phyloP scores from a whole-genome alignment of 805 yeast genomes.

The Scheffersomyces lignosus region DNA sequence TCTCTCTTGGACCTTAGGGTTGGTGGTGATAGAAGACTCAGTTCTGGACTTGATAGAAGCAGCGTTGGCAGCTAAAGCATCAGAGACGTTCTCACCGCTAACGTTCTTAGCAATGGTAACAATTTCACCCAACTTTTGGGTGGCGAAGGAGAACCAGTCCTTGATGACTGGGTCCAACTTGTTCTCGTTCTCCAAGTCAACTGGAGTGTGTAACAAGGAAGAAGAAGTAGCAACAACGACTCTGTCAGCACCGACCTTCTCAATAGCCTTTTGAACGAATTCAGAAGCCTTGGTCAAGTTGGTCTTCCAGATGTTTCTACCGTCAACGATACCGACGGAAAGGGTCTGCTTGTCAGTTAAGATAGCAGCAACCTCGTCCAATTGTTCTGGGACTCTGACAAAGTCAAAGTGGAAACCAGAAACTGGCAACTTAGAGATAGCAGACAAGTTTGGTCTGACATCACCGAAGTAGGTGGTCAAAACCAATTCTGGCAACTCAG shows the following conservation, averaged over 20 bases:
- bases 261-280: slow-evolving; percentile 78
- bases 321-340: slow-evolving; percentile 97
- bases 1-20: slow-evolving; percentile 86
- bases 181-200: slow-evolving; percentile 88
- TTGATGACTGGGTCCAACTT: slow-evolving; percentile 88
- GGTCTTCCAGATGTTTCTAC: slow-evolving; percentile 99
- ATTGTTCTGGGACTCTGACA: slow-evolving; percentile 94
- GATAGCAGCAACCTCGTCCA: slow-evolving; percentile 73
- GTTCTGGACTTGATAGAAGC: slow-evolving; percentile 82
- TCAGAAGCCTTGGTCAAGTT: slow-evolving; percentile 85
- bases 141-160: slow-evolving; percentile 98
- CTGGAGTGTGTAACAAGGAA: slow-evolving; percentile 97
- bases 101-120: slow-evolving; percentile 86
- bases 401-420: slow-evolving; percentile 96
- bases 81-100: slow-evolving; percentile 77
- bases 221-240: slow-evolving; percentile 94
- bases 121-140: slow-evolving; percentile 92
- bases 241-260: slow-evolving; percentile 80
- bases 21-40: slow-evolving; percentile 86
- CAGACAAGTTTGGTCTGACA: slow-evolving; percentile 91
- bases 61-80: slow-evolving; percentile 81
- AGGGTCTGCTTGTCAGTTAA: slow-evolving; percentile 70
- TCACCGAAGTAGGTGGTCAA: slow-evolving; percentile 97
- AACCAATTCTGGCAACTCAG: slow-evolving; percentile 71
- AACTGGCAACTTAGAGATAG: slow-evolving; percentile 88